These are phyloP conservation scores for Pascua guehoae DNA, from an alignment of 1,284 basidiomycete genomes.

Conservation along the genomic window DNA sequence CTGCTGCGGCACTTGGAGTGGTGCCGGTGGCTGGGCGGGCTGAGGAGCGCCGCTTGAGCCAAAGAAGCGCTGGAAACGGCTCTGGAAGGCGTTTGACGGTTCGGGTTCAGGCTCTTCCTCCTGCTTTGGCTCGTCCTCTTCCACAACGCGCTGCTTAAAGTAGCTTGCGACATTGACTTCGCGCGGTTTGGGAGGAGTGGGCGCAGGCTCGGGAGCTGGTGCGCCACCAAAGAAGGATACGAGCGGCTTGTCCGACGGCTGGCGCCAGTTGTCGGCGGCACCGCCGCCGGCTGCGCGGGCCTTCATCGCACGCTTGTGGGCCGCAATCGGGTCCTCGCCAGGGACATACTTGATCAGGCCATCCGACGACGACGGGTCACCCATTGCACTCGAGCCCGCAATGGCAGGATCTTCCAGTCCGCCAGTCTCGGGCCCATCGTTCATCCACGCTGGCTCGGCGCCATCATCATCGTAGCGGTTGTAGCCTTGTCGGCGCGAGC, in stretches of 20 bases:
- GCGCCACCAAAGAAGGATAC: constrained; percentile 33
- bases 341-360: constrained; percentile 34
- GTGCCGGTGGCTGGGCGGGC: background rate
- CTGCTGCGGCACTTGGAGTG: constrained; percentile 3
- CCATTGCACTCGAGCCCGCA: constrained; percentile 8
- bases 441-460: constrained; percentile 45
- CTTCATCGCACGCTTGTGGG: constrained; percentile 41
- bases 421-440: constrained; percentile 21
- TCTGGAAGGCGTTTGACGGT: constrained; percentile 25
- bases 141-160: constrained; percentile 27
- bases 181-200: constrained; percentile 25
- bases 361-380: constrained; percentile 20
- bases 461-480: constrained; percentile 30
- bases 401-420: constrained; percentile 29
- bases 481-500: constrained; percentile 6
- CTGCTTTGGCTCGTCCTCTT: constrained; percentile 18
- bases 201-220: background rate
- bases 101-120: constrained; percentile 14
- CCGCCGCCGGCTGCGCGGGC: constrained; percentile 15
- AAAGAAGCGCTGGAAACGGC: constrained; percentile 45
- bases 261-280: constrained; percentile 14
- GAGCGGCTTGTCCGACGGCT: constrained; percentile 25
- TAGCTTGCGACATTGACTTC: constrained; percentile 41
- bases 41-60: constrained; percentile 3
- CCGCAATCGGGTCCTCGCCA: constrained; percentile 45